Evolutionary conservation across 805 yeast species (phyloP), one percentile per base, ranked within the genome.

Genomic region (Scheffersomyces lignosus): DNA sequence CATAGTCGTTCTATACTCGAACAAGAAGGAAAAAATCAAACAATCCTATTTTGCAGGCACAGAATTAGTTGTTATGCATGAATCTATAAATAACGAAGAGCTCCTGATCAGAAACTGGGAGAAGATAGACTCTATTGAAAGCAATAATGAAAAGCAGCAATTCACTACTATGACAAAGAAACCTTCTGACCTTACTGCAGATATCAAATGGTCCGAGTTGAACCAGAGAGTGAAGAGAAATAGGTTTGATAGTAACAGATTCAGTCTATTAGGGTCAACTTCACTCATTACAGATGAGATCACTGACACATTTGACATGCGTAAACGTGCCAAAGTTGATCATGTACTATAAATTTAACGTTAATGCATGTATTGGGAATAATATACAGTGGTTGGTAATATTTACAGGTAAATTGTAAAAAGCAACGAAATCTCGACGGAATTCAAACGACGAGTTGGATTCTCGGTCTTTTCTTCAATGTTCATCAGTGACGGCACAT

Each of bases 291-390:
- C 31, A 20, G 55, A 54, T 20, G 64, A 57, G 9, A 33, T 57
- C 10, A 59, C 64, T 14, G 65, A 60, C 38, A 60, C 65, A 2
- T 60, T 60, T 38, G 42, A 40, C 17, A 35, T 47, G 27, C 38
- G 42, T 29, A 41, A 51, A 14, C 15, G 16, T 8, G 29, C 27
- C 34, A 25, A n/a, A n/a, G n/a, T n/a, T n/a, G n/a, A n/a, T n/a
- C n/a, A n/a, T n/a, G n/a, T n/a, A n/a, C n/a, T n/a, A n/a, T n/a
- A n/a, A n/a, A n/a, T n/a, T n/a, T n/a, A n/a, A n/a, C n/a, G n/a
- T n/a, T n/a, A n/a, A n/a, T n/a, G n/a, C n/a, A n/a, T n/a, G n/a
- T n/a, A n/a, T n/a, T n/a, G n/a, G n/a, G n/a, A n/a, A n/a, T n/a
- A n/a, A n/a, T n/a, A n/a, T n/a, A n/a, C n/a, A n/a, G n/a, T n/a